Evolutionary conservation across 768 basidiomycete species (phyloP).

Genomic region (Leucosporidium creatinivorum): DNA sequence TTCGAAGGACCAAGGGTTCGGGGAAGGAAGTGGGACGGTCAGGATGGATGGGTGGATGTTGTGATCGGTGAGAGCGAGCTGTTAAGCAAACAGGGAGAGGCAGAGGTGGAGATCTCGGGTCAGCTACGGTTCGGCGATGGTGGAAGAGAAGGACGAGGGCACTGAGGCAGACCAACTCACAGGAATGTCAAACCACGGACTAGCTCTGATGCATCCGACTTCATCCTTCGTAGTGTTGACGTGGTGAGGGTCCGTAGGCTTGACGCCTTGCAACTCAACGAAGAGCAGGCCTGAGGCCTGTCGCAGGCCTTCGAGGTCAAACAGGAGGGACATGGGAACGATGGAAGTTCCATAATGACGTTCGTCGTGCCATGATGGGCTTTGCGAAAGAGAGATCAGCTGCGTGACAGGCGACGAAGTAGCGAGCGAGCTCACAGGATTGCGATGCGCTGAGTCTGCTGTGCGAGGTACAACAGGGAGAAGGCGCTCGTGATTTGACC

Average conservation of each 20-base stretch:
- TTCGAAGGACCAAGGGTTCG: background rate
- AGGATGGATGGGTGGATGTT: background rate
- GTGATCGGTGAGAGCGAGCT: background rate
- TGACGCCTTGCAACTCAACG: constrained; percentile 12
- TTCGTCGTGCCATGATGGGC: constrained; percentile 6
- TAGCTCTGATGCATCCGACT: constrained; percentile 1
- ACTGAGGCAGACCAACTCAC: too few relatives aligned
- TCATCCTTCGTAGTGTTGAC: background rate
- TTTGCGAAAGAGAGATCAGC: too few relatives aligned
- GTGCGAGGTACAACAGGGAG: constrained; percentile 15
- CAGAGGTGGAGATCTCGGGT: too few relatives aligned
- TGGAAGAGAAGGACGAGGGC: background rate
- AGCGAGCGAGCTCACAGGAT: background rate
- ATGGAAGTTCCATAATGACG: constrained; percentile 4
- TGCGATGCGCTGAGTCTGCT: constrained; percentile 11
- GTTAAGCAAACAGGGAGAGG: background rate
- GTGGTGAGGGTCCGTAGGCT: background rate
- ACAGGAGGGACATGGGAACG: constrained; percentile 3
- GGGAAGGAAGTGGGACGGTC: background rate
- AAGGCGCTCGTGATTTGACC: constrained; percentile 8
- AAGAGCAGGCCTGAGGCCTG: constrained; percentile 8
- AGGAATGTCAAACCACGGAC: background rate
- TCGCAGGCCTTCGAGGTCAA: constrained; percentile 13
- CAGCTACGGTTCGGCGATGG: background rate
- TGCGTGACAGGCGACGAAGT: too few relatives aligned